Base-by-base conservation (phyloP, 345 rosid genomes). In the Arabis hirsuta region DNA sequence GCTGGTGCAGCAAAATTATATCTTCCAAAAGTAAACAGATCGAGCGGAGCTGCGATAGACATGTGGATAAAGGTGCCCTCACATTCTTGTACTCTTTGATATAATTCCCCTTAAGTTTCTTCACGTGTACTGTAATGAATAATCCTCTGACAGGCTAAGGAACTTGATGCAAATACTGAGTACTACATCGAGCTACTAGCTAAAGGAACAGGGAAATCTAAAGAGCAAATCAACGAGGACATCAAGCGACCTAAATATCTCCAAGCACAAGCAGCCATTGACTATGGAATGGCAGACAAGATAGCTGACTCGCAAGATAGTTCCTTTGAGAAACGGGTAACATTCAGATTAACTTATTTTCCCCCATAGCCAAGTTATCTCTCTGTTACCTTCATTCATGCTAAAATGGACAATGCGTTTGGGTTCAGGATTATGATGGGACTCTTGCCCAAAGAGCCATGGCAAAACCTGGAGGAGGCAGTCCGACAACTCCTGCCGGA, bases 231-330 rank as follows among this genome's bases (percentile, higher is more conserved):
- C 65, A 59, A 38, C 10, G 83, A 88, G 67, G 99, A 88, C 50
- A 72, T 88, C 47, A 90, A 87, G 69, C 82, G 88, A 57, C 86
- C 91, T 38, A 89, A 89, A 55, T 91, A 80, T 82, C 77, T 91
- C 34, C 80, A 72, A 31, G 90, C 91, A 27, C 82, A 89, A 66
- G 86, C 82, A 78, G 96, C 95, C 14, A 84, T 91, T 34, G 96
- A 87, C 46, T 91, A 89, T 68, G 99, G 99, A 44, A 65, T 95
- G 50, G 99, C 86, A 32, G 99, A 95, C 83, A 89, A 88, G 81
- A 78, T 89, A 55, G 76, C 88, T 13, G 81, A 79, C 82, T 79
- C 89, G 1, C 80, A 71, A 53, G 88, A 89, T 61, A 55, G 62
- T 27, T 85, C 89, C 12, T 93, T 76, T 22, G 87, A 87, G 80